phyloP scores from a whole-genome alignment of 1,139 yeast genomes.

The Taphrina communis region DNA sequence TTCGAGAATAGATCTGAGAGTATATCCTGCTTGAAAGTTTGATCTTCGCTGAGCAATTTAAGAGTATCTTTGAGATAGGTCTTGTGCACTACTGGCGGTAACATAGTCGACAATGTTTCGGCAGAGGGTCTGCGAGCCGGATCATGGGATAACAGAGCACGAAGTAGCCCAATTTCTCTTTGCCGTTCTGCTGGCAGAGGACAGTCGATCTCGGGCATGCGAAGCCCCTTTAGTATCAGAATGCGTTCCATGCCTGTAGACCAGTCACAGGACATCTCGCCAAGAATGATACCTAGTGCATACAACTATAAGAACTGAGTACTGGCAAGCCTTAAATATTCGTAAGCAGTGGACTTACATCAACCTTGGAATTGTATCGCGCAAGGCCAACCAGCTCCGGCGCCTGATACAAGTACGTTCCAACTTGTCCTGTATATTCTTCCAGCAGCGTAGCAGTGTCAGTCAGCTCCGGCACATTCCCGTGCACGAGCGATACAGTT shows the following conservation, averaged over 20 bases:
- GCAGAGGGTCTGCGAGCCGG: constrained; percentile 84
- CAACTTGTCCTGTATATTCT: constrained; percentile 54
- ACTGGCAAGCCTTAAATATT: neutral
- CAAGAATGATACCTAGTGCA: constrained; percentile 89
- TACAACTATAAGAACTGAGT: constrained; percentile 52
- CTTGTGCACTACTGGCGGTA: constrained; percentile 87
- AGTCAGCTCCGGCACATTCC: constrained; percentile 43
- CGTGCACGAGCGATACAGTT: neutral
- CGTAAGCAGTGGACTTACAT: constrained; percentile 57
- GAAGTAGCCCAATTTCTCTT: constrained; percentile 60
- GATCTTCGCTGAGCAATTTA: constrained; percentile 68
- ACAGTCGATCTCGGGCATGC: constrained; percentile 71
- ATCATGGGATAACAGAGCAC: constrained; percentile 69
- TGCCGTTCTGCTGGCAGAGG: constrained; percentile 55
- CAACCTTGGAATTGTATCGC: constrained; percentile 57
- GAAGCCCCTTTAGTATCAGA: constrained; percentile 65
- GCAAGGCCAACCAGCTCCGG: constrained; percentile 58
- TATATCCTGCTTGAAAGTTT: constrained; percentile 83
- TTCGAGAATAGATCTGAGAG: constrained; percentile 72
- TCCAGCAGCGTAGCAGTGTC: constrained; percentile 65
- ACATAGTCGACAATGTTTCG: constrained; percentile 62
- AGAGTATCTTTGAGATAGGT: constrained; percentile 8
- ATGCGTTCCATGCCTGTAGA: constrained; percentile 93
- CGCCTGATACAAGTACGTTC: constrained; percentile 92
- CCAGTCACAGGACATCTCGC: constrained; percentile 87